Base-by-base conservation (phyloP, 176 grass and related monocot genomes). In the Areca catechu region DNA sequence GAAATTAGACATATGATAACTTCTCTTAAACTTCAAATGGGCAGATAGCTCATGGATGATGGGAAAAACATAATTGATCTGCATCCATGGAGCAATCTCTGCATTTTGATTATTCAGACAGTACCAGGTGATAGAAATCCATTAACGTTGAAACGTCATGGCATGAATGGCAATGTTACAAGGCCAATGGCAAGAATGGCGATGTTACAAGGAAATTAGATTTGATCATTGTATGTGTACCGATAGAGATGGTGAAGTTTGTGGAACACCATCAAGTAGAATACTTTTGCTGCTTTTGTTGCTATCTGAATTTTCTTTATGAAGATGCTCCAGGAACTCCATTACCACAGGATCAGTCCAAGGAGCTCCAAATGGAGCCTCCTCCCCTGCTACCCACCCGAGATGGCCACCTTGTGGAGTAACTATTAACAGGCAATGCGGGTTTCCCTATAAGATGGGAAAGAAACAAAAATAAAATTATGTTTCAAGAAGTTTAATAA, bases 351-450 rank as follows among this genome's bases (percentile, higher is more conserved):
- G 93, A 53, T 98, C 93, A 17, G 87, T 92, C 93, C 87, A 98
- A 48, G 93, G 87, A 68, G 82, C 85, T 25, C 93, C 87, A 22
- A 92, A 83, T 76, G 81, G 87, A 77, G 87, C 83, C 69, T 82
- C 77, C 14, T 85, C 75, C 22, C 87, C 87, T 60, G 87, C 83
- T 53, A 88, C 65, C 87, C 87, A 92, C 25, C 93, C 93, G 58
- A 98, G 86, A 79, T 98, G 93, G 15, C 93, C 93, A 63, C 93
- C 93, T 60, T 98, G 27, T 19, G 87, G 93, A 66, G 93, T 98
- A 49, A 92, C 81, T 67, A 98, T 80, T 57, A 98, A 76, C 63
- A 92, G 29, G 49, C 93, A 98, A 29, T 92, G 91, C 28, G 80
- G 66, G 76, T 98, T 92, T 57, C 71, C 87, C 93, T 92, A 65